Percentiles rank a stretch among this genome's conserved stretches.
phyloP scores from a whole-genome alignment of 805 yeast species.

The Priceomyces medius region DNA sequence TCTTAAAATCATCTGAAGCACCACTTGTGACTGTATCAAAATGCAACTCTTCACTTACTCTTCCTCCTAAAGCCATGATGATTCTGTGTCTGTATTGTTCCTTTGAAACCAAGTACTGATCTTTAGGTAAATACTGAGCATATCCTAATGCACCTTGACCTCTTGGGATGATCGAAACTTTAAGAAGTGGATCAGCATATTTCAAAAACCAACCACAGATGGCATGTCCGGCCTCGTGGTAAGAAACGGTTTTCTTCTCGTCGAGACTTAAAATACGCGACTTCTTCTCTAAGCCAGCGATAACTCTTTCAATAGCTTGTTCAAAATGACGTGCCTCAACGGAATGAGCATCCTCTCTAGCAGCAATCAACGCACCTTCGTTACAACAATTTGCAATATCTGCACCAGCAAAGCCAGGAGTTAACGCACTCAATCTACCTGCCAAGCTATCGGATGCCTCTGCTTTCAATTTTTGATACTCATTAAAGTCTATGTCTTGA shows the following conservation, averaged over 20 bases:
- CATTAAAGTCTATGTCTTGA: slow-evolving; percentile 38
- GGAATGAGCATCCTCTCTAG: slow-evolving; percentile 62
- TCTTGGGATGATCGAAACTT: slow-evolving; percentile 92
- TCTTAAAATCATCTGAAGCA: slow-evolving; percentile 89
- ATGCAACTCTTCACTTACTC: slow-evolving; percentile 88
- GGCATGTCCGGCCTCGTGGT: slow-evolving; percentile 97
- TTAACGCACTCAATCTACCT: slow-evolving; percentile 84
- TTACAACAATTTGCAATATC: slow-evolving; percentile 94
- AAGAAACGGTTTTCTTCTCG: slow-evolving; percentile 84
- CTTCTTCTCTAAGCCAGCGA: slow-evolving; percentile 91
- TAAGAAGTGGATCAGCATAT: slow-evolving; percentile 85
- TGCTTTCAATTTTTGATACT: slow-evolving; percentile 38
- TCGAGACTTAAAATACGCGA: slow-evolving; percentile 74
- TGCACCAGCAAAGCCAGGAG: slow-evolving; percentile 96
- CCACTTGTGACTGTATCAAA: slow-evolving; percentile 88
- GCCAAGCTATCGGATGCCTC: slow-evolving; percentile 58
- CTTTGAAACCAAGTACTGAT: slow-evolving; percentile 72
- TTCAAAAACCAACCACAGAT: slow-evolving; percentile 91
- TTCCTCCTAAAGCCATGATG: slow-evolving; percentile 93
- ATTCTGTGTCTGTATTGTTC: slow-evolving; percentile 79
- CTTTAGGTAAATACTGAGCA: slow-evolving; percentile 92
- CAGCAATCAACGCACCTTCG: slow-evolving; percentile 93
- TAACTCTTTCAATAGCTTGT: slow-evolving; percentile 88
- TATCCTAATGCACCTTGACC: slow-evolving; percentile 96
- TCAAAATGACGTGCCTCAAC: slow-evolving; percentile 79